A percentile compares a stretch with the other conserved stretches of the same genome.
Conservation (phyloP, 176 grass and related monocot genomes). For the Pontederia paniculata region DNA sequence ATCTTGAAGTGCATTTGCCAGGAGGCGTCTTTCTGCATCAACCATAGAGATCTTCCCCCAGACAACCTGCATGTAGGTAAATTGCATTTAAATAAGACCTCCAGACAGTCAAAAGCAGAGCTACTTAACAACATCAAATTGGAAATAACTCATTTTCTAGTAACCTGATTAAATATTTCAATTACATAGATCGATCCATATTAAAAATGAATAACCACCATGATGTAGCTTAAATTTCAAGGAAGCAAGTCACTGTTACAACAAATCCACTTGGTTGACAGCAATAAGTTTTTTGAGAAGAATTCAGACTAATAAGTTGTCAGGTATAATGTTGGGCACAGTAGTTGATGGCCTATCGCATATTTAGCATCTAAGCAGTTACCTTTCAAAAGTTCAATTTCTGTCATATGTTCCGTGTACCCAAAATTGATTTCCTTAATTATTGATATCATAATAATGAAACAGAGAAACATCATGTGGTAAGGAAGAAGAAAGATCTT, state of each 20-base stretch:
- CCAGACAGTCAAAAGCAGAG: neutral
- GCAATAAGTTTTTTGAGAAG: no score
- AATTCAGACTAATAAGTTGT: no score
- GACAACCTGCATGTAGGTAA: conserved; percentile 33
- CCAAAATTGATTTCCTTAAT: neutral
- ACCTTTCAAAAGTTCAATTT: no score
- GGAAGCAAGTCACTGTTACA: no score
- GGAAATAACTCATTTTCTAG: neutral
- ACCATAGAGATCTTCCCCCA: conserved; percentile 95
- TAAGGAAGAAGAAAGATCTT: neutral
- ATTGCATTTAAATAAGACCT: neutral
- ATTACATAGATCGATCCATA: no score
- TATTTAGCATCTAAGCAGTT: no score
- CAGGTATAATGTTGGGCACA: no score
- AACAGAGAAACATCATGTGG: neutral
- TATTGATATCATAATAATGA: neutral
- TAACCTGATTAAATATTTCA: no score
- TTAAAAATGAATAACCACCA: no score
- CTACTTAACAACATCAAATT: neutral
- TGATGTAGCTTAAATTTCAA: no score
- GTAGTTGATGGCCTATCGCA: no score
- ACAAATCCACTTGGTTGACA: no score
- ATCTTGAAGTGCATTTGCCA: conserved; percentile 75
- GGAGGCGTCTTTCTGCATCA: conserved; percentile 78
- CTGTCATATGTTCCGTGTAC: neutral